Percentiles rank a stretch among this genome's conserved stretches.
These are phyloP conservation scores for Lojkania enalia DNA, from an alignment of 2,329 filamentous ascomycete species.

Conservation along the genomic window DNA sequence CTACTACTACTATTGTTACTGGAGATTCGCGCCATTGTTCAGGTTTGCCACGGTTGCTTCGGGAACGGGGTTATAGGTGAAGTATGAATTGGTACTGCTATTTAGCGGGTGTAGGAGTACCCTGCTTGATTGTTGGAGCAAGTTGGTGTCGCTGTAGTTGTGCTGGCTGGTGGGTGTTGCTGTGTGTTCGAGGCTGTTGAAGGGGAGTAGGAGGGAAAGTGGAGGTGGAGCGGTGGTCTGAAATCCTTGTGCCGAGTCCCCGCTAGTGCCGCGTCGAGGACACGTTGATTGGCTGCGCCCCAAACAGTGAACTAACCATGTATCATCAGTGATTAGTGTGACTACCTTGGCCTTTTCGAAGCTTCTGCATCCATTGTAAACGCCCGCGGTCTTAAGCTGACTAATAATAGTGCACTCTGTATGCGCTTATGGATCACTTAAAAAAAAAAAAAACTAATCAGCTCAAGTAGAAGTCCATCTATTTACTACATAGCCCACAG, in stretches of 20 bases:
- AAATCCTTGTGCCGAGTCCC: too few relatives aligned
- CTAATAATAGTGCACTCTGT: too few relatives aligned
- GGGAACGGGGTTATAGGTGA: slow-evolving; percentile 10
- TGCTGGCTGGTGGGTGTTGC: neutral
- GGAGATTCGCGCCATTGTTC: slow-evolving; percentile 70
- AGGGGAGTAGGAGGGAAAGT: neutral
- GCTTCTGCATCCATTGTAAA: too few relatives aligned
- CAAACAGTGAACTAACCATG: too few relatives aligned
- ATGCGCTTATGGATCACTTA: too few relatives aligned
- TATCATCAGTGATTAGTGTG: too few relatives aligned
- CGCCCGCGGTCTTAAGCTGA: too few relatives aligned
- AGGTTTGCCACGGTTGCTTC: slow-evolving; percentile 52
- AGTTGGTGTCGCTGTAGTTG: slow-evolving; percentile 1
- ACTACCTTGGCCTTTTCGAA: too few relatives aligned
- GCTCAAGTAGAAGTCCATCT: slow-evolving; percentile 1
- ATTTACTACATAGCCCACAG: slow-evolving; percentile 10
- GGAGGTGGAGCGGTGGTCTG: neutral
- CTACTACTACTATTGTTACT: slow-evolving; percentile 70
- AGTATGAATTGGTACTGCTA: slow-evolving; percentile 1
- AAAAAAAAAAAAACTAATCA: too few relatives aligned
- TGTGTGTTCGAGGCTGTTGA: neutral
- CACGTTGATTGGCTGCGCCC: too few relatives aligned
- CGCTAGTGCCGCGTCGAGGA: too few relatives aligned
- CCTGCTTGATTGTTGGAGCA: neutral
- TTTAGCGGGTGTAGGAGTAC: too few relatives aligned